Conservation (phyloP, 2,329 filamentous ascomycete genomes). For the Pyricularia sp. region DNA sequence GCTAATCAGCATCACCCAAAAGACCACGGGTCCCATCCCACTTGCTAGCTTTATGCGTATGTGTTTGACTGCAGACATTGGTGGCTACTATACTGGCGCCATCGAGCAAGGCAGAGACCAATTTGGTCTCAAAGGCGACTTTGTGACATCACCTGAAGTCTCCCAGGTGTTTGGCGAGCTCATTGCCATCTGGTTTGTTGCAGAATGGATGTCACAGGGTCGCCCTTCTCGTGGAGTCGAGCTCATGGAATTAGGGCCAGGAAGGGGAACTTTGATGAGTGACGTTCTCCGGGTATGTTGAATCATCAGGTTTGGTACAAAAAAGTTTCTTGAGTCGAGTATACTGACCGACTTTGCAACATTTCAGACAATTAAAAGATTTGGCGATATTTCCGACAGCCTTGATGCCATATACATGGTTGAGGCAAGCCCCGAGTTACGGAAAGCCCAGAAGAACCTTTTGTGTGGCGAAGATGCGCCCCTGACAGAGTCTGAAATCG, state of each 20-base stretch:
- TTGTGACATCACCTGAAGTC: constrained; percentile 95
- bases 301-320: background rate
- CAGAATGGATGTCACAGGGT: constrained; percentile 94
- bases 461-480: constrained; percentile 65
- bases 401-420: constrained; percentile 89
- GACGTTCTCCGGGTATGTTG: constrained; percentile 75
- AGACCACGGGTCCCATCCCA: constrained; percentile 78
- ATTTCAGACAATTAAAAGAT: constrained; percentile 68
- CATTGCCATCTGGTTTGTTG: constrained; percentile 86
- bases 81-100: constrained; percentile 85
- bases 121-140: constrained; percentile 90
- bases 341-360: background rate
- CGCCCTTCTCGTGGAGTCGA: constrained; percentile 65
- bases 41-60: constrained; percentile 97
- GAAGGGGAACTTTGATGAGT: constrained; percentile 92
- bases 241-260: constrained; percentile 88
- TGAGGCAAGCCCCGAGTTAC: constrained; percentile 77
- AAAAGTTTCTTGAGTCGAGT: background rate
- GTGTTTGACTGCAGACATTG: constrained; percentile 83
- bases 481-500: constrained; percentile 62
- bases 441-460: constrained; percentile 67
- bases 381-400: constrained; percentile 65
- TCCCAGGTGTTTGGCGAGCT: constrained; percentile 96
- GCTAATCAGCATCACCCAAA: background rate
- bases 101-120: constrained; percentile 64